Evolutionary conservation across 306 rosid species (phyloP).

Genomic region (Albizia julibrissin): DNA sequence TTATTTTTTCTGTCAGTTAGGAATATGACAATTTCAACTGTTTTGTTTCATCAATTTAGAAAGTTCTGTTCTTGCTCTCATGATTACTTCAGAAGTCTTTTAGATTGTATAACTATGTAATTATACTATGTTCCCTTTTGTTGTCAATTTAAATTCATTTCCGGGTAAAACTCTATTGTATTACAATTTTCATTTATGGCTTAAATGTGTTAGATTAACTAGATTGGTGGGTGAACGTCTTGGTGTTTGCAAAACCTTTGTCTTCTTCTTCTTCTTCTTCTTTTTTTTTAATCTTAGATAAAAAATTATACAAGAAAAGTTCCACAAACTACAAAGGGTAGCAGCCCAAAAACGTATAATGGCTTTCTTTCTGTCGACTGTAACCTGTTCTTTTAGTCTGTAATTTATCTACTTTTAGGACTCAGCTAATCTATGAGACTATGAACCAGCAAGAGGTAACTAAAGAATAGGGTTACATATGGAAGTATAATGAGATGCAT

Average conservation of each 20-base stretch:
- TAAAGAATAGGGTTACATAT: background rate
- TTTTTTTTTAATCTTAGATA: background rate
- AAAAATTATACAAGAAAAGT: background rate
- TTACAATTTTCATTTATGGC: background rate
- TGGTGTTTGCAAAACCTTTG: background rate
- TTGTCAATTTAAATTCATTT: background rate
- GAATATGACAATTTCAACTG: background rate
- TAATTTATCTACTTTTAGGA: conserved; percentile 6
- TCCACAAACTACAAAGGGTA: background rate
- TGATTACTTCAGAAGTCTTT: background rate
- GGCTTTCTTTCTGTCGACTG: background rate
- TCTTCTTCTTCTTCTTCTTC: no score
- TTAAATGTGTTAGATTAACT: background rate
- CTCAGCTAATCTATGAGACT: conserved; percentile 3
- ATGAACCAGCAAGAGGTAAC: background rate
- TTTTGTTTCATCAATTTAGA: background rate
- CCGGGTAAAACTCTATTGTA: background rate
- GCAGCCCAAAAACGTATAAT: background rate
- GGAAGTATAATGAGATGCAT: conserved; percentile 16
- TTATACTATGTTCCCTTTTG: background rate
- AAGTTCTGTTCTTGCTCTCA: background rate
- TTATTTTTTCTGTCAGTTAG: background rate
- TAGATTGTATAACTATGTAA: background rate
- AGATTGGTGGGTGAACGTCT: background rate
- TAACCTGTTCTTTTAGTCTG: background rate